These are phyloP conservation scores for Alnus rubra DNA, from an alignment of 306 rosid species.

Conservation along the genomic window DNA sequence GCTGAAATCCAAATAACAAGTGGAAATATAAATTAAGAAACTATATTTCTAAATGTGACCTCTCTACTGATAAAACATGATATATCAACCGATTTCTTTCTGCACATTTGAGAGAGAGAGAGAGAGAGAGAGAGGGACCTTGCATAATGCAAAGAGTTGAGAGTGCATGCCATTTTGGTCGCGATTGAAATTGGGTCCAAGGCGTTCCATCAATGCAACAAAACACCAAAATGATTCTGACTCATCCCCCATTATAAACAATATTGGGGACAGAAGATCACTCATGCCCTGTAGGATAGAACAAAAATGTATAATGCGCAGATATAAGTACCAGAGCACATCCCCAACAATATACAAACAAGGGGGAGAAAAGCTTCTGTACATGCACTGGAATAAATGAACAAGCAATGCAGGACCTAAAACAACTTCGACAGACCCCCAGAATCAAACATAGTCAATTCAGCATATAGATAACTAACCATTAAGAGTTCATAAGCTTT, in stretches of 20 bases:
- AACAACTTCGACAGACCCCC: neutral
- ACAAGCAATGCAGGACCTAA: neutral
- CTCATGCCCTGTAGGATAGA: constrained; percentile 81
- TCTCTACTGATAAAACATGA: neutral
- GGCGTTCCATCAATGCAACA: constrained; percentile 88
- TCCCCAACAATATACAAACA: neutral
- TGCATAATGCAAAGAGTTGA: constrained; percentile 95
- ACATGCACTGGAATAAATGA: neutral
- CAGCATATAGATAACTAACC: neutral
- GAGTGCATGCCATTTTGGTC: constrained; percentile 99
- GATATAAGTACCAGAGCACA: neutral
- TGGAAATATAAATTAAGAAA: neutral
- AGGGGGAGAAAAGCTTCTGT: neutral
- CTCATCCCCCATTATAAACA: constrained; percentile 83
- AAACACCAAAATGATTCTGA: constrained; percentile 98
- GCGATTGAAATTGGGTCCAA: constrained; percentile 97
- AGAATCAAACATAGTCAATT: neutral
- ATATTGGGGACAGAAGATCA: constrained; percentile 92
- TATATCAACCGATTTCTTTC: neutral
- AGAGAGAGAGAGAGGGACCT: constrained; percentile 54
- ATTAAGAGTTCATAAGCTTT: neutral
- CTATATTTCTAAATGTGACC: neutral
- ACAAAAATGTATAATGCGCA: constrained; percentile 19
- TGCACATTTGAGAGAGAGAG: constrained; percentile 8
- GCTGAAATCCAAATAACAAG: neutral